phyloP scores from a whole-genome alignment of 306 rosid genomes.

The Acacia crassicarpa region DNA sequence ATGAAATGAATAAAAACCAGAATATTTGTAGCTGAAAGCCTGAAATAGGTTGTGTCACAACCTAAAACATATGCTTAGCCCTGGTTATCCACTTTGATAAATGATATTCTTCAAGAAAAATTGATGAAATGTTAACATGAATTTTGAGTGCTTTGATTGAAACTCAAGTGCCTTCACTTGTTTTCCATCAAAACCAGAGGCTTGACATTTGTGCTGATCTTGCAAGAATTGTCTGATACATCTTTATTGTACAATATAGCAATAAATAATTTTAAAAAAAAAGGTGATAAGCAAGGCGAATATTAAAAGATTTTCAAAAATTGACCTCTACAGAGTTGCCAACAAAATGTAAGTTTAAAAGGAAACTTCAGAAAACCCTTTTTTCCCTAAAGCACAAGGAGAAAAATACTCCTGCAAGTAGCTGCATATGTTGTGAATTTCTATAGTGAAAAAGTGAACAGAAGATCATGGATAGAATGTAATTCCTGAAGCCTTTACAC shows the following conservation, averaged over 20 bases:
- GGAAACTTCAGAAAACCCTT: background rate
- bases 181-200: background rate
- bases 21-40: slow-evolving; percentile 3
- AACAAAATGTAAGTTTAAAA: background rate
- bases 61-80: background rate
- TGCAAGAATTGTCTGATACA: background rate
- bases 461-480: background rate
- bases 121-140: slow-evolving; percentile 21
- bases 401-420: background rate
- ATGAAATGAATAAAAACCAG: slow-evolving; percentile 21
- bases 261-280: too few species aligned
- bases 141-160: slow-evolving; percentile 24
- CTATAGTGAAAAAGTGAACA: background rate
- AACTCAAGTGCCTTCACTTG: slow-evolving; percentile 3
- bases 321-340: background rate
- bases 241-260: background rate
- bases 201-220: background rate
- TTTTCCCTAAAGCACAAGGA: background rate
- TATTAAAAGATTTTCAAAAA: background rate
- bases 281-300: background rate
- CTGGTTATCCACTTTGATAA: slow-evolving; percentile 19
- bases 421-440: background rate
- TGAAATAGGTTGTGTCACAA: slow-evolving; percentile 13
- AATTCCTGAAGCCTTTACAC: background rate
- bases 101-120: slow-evolving; percentile 22